Conservation (phyloP, 495 filamentous ascomycete species). For the Aspergillus campestris region DNA sequence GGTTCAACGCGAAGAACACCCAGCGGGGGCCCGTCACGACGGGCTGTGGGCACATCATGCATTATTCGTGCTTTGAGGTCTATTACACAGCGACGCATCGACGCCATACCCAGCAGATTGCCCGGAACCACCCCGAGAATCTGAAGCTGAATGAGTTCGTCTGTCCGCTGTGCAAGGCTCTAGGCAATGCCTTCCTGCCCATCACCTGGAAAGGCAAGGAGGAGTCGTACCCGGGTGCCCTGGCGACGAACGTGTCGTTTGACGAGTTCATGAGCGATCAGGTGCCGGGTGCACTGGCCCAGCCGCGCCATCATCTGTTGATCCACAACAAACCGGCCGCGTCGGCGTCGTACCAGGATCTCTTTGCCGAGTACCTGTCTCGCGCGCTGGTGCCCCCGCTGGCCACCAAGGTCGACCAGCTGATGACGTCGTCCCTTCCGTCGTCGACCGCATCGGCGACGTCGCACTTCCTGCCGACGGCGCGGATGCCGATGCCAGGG, state of each 20-base stretch:
- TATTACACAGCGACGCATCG: slow-evolving; percentile 75
- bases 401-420: slow-evolving; percentile 46
- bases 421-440: slow-evolving; percentile 25
- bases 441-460: slow-evolving; percentile 25
- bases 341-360: slow-evolving; percentile 39
- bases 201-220: slow-evolving; percentile 93
- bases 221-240: slow-evolving; percentile 61
- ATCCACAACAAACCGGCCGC: slow-evolving; percentile 32
- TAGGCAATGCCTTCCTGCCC: slow-evolving; percentile 91
- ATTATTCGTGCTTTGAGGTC: slow-evolving; percentile 88
- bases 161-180: slow-evolving; percentile 95
- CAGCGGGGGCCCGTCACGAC: slow-evolving; percentile 75
- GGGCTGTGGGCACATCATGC: slow-evolving; percentile 97
- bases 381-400: slow-evolving; percentile 53
- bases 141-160: slow-evolving; percentile 76
- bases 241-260: slow-evolving; percentile 52
- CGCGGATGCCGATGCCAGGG: slow-evolving; percentile 40
- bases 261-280: slow-evolving; percentile 42
- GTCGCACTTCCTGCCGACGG: slow-evolving; percentile 17
- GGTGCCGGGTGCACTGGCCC: slow-evolving; percentile 23
- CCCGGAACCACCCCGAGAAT: slow-evolving; percentile 81
- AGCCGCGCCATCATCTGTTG: slow-evolving; percentile 30
- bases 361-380: slow-evolving; percentile 56
- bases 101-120: slow-evolving; percentile 84
- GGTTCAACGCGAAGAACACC: slow-evolving; percentile 63